Percentiles rank a stretch among this genome's conserved stretches.
These are phyloP conservation scores for Xerocomus alliaceus DNA, from an alignment of 1,284 basidiomycete species.

Conservation along the genomic window DNA sequence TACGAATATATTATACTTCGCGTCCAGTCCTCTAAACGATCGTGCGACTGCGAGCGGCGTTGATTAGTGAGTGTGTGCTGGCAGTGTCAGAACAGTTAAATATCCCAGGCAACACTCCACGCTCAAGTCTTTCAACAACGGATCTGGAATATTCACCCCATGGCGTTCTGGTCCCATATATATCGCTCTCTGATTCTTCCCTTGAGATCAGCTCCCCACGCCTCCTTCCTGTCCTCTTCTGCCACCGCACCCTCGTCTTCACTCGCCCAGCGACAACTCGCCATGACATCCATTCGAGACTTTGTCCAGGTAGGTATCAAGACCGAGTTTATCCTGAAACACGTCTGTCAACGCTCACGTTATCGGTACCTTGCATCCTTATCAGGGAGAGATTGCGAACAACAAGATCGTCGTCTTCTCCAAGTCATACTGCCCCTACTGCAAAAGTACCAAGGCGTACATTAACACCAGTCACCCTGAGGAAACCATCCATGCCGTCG, in stretches of 20 bases:
- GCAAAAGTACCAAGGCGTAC: conserved; percentile 63
- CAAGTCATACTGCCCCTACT: conserved; percentile 71
- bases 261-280: conserved; percentile 13
- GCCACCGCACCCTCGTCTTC: background rate
- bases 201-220: conserved; percentile 8
- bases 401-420: conserved; percentile 76
- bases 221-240: conserved; percentile 4
- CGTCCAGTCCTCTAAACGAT: too few relatives aligned
- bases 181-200: conserved; percentile 29
- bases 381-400: conserved; percentile 57
- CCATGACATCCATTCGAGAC: conserved; percentile 46
- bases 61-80: too few relatives aligned
- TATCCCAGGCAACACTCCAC: too few relatives aligned
- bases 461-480: conserved; percentile 57
- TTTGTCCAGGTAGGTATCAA: conserved; percentile 51
- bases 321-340: too few relatives aligned
- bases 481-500: conserved; percentile 57
- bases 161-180: conserved; percentile 26
- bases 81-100: too few relatives aligned
- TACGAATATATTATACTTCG: too few relatives aligned
- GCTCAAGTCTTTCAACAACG: too few relatives aligned
- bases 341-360: too few relatives aligned
- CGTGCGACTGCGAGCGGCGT: too few relatives aligned
- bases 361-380: background rate
- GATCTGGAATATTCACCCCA: conserved; percentile 1